A percentile compares a stretch with the other conserved stretches of the same genome.
Evolutionary conservation across 2,329 filamentous ascomycete genomes (phyloP).

Genomic region (Trichoderma sp.): DNA sequence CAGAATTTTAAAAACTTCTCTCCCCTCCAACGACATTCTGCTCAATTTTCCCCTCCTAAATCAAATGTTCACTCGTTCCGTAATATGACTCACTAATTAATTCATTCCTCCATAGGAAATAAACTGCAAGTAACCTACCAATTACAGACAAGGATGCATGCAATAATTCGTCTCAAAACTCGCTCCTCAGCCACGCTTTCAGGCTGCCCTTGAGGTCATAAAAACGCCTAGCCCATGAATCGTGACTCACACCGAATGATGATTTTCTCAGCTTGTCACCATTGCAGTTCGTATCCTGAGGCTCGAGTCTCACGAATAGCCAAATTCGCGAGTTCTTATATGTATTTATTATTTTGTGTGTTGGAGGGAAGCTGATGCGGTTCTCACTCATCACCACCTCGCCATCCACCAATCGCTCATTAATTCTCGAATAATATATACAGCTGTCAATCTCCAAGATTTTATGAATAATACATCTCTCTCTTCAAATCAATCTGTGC

Average conservation of each 20-base stretch:
- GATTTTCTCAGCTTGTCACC: background rate
- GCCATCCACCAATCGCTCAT: background rate
- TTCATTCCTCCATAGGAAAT: background rate
- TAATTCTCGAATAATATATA: background rate
- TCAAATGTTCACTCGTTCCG: background rate
- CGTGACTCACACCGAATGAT: conserved; percentile 13
- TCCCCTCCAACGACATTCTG: background rate
- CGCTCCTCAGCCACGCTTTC: background rate
- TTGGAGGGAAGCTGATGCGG: background rate
- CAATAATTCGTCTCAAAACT: background rate
- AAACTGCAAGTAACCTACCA: background rate
- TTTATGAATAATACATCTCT: background rate
- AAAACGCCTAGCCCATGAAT: background rate
- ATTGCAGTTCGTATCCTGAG: background rate
- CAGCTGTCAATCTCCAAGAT: background rate
- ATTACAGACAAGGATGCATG: background rate
- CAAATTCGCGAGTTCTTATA: background rate
- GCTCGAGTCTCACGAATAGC: background rate
- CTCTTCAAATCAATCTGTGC: background rate
- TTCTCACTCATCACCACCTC: background rate
- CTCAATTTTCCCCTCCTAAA: background rate
- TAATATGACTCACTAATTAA: background rate
- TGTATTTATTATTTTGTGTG: background rate
- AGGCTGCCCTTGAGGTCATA: background rate
- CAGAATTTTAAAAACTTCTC: background rate